These are phyloP conservation scores for Lachnellula arida DNA, from an alignment of 2,329 filamentous ascomycete species.

Conservation along the genomic window DNA sequence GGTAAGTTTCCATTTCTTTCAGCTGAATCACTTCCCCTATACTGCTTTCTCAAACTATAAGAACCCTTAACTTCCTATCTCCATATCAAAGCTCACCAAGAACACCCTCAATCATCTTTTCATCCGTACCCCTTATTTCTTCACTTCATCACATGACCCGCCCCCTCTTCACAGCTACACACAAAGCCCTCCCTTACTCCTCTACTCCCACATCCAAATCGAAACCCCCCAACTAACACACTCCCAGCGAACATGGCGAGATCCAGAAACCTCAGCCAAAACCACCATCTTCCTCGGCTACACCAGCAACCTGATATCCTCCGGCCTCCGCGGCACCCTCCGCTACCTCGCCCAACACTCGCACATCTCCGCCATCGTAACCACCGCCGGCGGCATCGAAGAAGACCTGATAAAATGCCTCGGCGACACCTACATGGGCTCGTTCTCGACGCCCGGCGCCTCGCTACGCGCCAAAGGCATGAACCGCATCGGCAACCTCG, in stretches of 20 bases:
- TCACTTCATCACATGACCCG: neutral
- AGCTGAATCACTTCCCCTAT: no score
- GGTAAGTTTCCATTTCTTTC: conserved; percentile 47
- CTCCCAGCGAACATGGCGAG: conserved; percentile 67
- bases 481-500: conserved; percentile 92
- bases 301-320: conserved; percentile 96
- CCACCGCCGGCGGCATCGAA: conserved; percentile 90
- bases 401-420: conserved; percentile 99
- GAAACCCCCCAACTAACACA: conserved; percentile 4
- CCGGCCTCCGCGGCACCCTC: conserved; percentile 83
- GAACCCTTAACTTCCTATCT: no score
- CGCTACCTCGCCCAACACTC: conserved; percentile 90
- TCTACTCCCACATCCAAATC: conserved; percentile 17
- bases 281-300: conserved; percentile 97
- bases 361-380: conserved; percentile 89
- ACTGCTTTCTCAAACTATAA: no score
- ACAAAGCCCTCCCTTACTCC: neutral
- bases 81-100: no score
- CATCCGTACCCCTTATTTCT: no score
- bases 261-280: conserved; percentile 70
- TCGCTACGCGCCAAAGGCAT: conserved; percentile 78
- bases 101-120: no score
- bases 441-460: conserved; percentile 73
- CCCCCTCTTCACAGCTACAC: neutral
- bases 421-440: conserved; percentile 85